Evolutionary conservation across 768 basidiomycete genomes (phyloP).

Genomic region (Mycena belliarum): DNA sequence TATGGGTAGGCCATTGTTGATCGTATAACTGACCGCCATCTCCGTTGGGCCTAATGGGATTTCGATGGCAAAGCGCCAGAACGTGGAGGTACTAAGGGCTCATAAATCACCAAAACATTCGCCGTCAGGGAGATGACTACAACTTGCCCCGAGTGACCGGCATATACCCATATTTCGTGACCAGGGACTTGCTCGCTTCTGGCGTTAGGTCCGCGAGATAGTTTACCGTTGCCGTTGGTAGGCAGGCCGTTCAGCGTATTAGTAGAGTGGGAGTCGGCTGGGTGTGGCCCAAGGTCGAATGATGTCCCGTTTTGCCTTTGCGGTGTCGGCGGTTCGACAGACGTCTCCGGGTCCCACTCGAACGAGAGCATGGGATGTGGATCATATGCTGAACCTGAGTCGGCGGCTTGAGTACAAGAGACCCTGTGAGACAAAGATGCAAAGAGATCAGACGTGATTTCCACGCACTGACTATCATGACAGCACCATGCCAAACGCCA

Average conservation of each 20-base stretch:
- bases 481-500: constrained; percentile 86
- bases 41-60: constrained; percentile 73
- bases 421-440: background rate
- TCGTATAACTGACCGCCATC: constrained; percentile 75
- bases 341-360: constrained; percentile 67
- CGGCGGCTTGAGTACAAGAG: constrained; percentile 54
- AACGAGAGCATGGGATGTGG: constrained; percentile 70
- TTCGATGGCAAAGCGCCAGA: constrained; percentile 91
- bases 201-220: constrained; percentile 32
- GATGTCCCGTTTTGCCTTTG: constrained; percentile 27
- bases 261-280: constrained; percentile 68
- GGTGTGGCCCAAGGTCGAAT: constrained; percentile 69
- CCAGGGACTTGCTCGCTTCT: constrained; percentile 49
- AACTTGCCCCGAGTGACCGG: constrained; percentile 53
- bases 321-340: background rate
- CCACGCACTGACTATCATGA: constrained; percentile 84
- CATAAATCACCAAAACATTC: no score
- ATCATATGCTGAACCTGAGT: constrained; percentile 76
- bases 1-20: constrained; percentile 69
- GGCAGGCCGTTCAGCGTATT: constrained; percentile 30
- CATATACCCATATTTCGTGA: constrained; percentile 76
- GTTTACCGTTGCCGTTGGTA: constrained; percentile 22
- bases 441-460: background rate
- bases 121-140: background rate
- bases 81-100: constrained; percentile 72